Evolutionary conservation across 1,139 yeast species (phyloP).

Genomic region (Blastobotrys indianensis): DNA sequence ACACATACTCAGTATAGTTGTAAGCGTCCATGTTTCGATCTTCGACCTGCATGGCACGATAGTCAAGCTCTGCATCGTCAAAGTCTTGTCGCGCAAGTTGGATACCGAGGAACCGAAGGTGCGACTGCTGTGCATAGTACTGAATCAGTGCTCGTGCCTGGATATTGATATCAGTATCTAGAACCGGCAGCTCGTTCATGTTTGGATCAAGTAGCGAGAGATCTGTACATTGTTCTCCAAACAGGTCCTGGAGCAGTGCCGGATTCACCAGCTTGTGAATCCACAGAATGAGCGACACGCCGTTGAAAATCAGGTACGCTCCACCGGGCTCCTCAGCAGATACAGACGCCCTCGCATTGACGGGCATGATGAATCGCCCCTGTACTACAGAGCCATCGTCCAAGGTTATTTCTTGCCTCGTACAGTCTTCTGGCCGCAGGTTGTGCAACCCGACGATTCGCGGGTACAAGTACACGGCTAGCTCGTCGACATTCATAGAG

Average conservation of each 20-base stretch:
- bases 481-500: constrained; percentile 51
- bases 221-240: constrained; percentile 50
- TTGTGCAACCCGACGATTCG: constrained; percentile 70
- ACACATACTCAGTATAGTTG: constrained; percentile 30
- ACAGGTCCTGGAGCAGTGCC: constrained; percentile 62
- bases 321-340: constrained; percentile 57
- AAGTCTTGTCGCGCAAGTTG: constrained; percentile 60
- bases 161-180: constrained; percentile 61
- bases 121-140: constrained; percentile 42
- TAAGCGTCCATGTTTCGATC: constrained; percentile 47
- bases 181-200: constrained; percentile 60
- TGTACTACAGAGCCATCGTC: constrained; percentile 35
- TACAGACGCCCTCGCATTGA: constrained; percentile 44
- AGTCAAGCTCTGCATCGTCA: constrained; percentile 56
- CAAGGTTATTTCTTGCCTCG: constrained; percentile 33
- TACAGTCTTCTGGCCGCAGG: constrained; percentile 47
- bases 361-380: constrained; percentile 44
- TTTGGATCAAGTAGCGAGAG: constrained; percentile 44
- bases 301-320: constrained; percentile 71
- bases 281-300: constrained; percentile 58
- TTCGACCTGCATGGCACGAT: constrained; percentile 62
- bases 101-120: constrained; percentile 45
- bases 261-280: constrained; percentile 68
- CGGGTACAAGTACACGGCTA: constrained; percentile 72
- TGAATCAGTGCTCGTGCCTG: constrained; percentile 61